Evolutionary conservation across 2,329 filamentous ascomycete genomes (phyloP).

Genomic region (Byssothecium circinans): DNA sequence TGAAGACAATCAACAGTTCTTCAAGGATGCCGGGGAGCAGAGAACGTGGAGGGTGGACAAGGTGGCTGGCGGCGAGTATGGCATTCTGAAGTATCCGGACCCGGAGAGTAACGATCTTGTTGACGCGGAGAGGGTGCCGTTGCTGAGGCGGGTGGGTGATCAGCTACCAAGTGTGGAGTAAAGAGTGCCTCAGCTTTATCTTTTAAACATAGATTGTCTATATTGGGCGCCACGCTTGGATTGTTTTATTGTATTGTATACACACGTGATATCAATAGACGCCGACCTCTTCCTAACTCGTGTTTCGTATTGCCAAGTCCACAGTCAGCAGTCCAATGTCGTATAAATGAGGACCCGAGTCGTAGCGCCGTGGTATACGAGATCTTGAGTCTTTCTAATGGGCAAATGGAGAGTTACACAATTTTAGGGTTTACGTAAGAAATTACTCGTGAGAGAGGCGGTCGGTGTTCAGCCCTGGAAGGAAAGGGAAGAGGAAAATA

Average conservation of each 20-base stretch:
- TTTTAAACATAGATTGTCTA: background rate
- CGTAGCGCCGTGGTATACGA: too few relatives aligned
- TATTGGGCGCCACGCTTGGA: background rate
- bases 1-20: constrained; percentile 63
- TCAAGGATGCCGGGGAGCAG: constrained; percentile 54
- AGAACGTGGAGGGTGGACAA: constrained; percentile 58
- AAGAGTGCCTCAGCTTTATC: background rate
- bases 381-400: too few relatives aligned
- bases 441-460: too few relatives aligned
- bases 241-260: background rate
- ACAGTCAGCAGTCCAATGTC: too few relatives aligned
- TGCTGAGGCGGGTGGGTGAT: constrained; percentile 49
- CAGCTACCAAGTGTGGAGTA: constrained; percentile 41
- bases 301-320: too few relatives aligned
- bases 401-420: too few relatives aligned
- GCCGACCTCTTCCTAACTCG: too few relatives aligned
- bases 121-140: constrained; percentile 50
- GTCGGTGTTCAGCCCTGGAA: too few relatives aligned
- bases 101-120: constrained; percentile 32
- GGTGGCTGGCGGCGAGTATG: constrained; percentile 56
- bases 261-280: too few relatives aligned
- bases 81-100: constrained; percentile 47
- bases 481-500: too few relatives aligned
- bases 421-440: background rate
- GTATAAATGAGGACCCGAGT: too few relatives aligned